Base-by-base conservation (phyloP, 78 protist species). In the Goniomonas avonlea region DNA sequence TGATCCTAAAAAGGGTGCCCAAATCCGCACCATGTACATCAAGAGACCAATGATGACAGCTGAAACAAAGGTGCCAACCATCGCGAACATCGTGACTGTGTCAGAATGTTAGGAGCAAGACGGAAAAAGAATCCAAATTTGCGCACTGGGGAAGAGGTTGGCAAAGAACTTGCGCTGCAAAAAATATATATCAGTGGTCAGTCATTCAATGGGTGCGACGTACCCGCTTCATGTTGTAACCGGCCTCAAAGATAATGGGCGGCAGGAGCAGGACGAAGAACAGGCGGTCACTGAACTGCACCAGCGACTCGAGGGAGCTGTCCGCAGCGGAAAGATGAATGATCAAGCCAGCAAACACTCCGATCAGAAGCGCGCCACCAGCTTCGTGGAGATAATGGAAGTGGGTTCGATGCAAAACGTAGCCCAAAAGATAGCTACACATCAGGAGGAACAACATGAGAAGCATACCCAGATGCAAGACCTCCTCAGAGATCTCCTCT, bases 201-300 rank as follows among this genome's bases (percentile, higher is more conserved):
- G n/a, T n/a, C n/a, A n/a, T n/a, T n/a, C n/a, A n/a, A n/a, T n/a
- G n/a, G n/a, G n/a, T n/a, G n/a, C n/a, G n/a, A n/a, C n/a, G n/a
- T n/a, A n/a, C n/a, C n/a, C 0, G 25, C 13, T 43, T 32, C 68
- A 80, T 0, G 35, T 21, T 32, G 68, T 61, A 80, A 5, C 61
- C 60, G 15, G 76, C 53, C 58, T 45, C 76, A 13, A 69, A 68
- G 37, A 80, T 66, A 63, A 80, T 80, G 21, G 84, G 84, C 25
- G 84, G 84, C 35, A 80, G n/a, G 5, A 80, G 68, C 34, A 41
- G 31, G 35, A 39, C 8, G 32, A 80, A 38, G 63, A 80, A 80
- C 56, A 65, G 32, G 13, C 69, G 56, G 5, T 5, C 0, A 32
- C 45, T n/a, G 40, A 80, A 65, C 32, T 7, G 2, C 5, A 66